Base-by-base conservation (phyloP, 1,284 basidiomycete genomes). In the Peniophora sp. region DNA sequence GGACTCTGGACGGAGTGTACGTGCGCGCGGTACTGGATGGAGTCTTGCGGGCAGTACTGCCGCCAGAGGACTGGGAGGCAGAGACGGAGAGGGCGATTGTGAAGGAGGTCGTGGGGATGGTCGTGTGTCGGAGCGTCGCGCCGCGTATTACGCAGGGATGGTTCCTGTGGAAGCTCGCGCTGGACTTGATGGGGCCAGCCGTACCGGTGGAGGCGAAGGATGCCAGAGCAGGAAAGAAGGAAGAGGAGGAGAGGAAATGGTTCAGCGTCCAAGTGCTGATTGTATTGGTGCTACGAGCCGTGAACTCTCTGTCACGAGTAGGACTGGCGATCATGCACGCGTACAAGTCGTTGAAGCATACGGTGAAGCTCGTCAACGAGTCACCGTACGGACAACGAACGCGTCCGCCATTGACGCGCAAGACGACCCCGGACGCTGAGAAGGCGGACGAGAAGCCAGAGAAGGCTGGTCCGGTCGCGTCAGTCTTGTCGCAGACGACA, bases 101-200 rank as follows among this genome's bases (percentile, higher is more conserved):
- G 24, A 78, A 89, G 48, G 91, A 93, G 67, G 72, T 92, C 42
- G 62, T 91, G 45, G 73, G 90, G 58, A 87, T 85, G 60, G 72
- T 88, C 23, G 64, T 92, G 17, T 65, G 88, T 54, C 72, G 74
- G 47, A 81, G 81, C 54, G 69, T 88, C 12, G 68, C 90, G 23
- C 81, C 81, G 23, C 80, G 76, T 55, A 64, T 92, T 37, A 77
- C 80, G 3, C 85, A 92, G 61, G 88, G 90, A 1, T 91, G 88
- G 88, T 92, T 91, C 62, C 75, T 92, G 37, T 77, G 91, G 48
- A 81, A 75, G 61, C 61, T 73, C 5, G 72, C 87, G 9, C 68
- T 89, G 32, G 79, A 83, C 59, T 64, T 81, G 9, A 62, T 92
- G 23, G 81, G 76, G 23, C 27, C 27, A 5, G 27, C 27, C 5